Evolutionary conservation across 176 grass and related monocot species (phyloP).

Genomic region (Lolium perenne): DNA sequence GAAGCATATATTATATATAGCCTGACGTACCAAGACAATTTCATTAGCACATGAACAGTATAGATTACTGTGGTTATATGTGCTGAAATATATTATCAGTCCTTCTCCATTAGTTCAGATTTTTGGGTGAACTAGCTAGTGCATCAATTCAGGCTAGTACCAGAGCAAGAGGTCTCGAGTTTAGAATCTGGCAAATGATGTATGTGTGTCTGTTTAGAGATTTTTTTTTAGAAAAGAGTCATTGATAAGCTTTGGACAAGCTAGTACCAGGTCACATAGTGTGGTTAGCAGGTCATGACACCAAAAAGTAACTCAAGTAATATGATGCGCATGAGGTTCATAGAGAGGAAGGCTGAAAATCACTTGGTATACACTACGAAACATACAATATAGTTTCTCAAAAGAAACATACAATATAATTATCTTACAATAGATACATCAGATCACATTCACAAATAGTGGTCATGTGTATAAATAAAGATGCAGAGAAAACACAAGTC

Average conservation of each 20-base stretch:
- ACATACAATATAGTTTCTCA: not conserved
- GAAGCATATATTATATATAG: too few relatives aligned
- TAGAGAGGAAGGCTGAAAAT: slow-evolving; percentile 31
- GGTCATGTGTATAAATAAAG: slow-evolving; percentile 37
- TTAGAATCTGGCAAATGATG: too few relatives aligned
- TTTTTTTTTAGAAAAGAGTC: not conserved
- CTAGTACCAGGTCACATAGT: not conserved
- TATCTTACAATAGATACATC: slow-evolving; percentile 38
- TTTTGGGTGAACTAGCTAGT: too few relatives aligned
- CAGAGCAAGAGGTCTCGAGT: too few relatives aligned
- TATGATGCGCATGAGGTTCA: not conserved
- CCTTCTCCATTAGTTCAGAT: not conserved
- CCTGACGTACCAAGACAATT: too few relatives aligned
- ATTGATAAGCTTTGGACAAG: not conserved
- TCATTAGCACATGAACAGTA: too few relatives aligned
- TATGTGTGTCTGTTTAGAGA: not conserved
- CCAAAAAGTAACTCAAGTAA: not conserved
- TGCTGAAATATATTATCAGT: too few relatives aligned
- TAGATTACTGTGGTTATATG: too few relatives aligned
- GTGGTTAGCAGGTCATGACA: not conserved
- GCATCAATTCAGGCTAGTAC: too few relatives aligned
- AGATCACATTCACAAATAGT: not conserved
- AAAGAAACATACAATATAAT: slow-evolving; percentile 38
- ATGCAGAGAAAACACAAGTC: not conserved
- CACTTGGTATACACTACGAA: slow-evolving; percentile 26